These are phyloP conservation scores for Tylopilus rubrobrunneus DNA, from an alignment of 768 basidiomycete genomes.

Conservation along the genomic window DNA sequence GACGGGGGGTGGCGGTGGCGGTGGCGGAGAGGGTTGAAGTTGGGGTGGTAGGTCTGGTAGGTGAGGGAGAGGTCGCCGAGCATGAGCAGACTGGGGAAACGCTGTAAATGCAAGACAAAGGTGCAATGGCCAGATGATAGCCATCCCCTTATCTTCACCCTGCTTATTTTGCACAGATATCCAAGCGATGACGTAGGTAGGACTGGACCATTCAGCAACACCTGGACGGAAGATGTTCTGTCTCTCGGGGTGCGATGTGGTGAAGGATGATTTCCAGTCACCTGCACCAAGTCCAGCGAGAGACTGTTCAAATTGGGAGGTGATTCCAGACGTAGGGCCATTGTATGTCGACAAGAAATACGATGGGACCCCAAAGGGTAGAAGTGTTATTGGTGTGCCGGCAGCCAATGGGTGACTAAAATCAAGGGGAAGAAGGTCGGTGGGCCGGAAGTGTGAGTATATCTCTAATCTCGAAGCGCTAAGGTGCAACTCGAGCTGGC, in stretches of 20 bases:
- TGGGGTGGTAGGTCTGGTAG: constrained; percentile 65
- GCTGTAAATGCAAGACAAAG: constrained; percentile 51
- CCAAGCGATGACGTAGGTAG: constrained; percentile 64
- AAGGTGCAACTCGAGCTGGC: constrained; percentile 55
- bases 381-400: constrained; percentile 65
- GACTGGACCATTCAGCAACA: constrained; percentile 14
- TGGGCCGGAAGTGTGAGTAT: constrained; percentile 58
- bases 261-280: constrained; percentile 38
- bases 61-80: constrained; percentile 43
- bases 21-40: constrained; percentile 51
- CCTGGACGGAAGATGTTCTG: constrained; percentile 19
- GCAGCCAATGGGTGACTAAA: constrained; percentile 40
- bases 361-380: constrained; percentile 70
- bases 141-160: constrained; percentile 75
- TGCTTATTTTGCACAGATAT: constrained; percentile 72
- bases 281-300: constrained; percentile 61
- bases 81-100: constrained; percentile 33
- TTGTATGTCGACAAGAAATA: constrained; percentile 68
- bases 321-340: constrained; percentile 60
- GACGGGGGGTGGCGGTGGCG: constrained; percentile 35
- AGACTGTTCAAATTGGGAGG: constrained; percentile 59
- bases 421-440: constrained; percentile 53
- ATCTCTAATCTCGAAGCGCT: constrained; percentile 49
- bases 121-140: constrained; percentile 66
- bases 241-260: constrained; percentile 15